Conservation (phyloP, 192 early-diverging fungal species). For the Geranomyces variabilis region DNA sequence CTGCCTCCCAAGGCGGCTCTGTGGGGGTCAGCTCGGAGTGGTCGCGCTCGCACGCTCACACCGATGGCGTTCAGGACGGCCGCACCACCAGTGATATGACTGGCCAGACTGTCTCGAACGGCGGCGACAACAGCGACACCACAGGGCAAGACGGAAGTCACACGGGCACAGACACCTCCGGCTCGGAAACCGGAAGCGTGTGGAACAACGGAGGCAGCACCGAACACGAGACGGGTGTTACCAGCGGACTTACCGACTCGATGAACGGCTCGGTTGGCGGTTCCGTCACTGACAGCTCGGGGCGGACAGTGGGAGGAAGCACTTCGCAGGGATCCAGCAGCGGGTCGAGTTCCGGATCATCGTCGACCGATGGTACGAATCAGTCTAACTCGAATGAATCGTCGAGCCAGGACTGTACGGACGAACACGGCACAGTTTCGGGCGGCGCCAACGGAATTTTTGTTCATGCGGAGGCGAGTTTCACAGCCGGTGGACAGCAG, state of each 20-base stretch:
- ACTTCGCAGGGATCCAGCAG: not conserved
- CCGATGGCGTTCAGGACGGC: constrained; percentile 1
- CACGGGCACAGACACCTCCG: not conserved
- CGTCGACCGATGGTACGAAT: not conserved
- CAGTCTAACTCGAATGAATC: not conserved
- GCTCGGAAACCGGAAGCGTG: not conserved
- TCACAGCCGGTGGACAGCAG: constrained; percentile 8
- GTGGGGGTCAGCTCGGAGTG: not conserved
- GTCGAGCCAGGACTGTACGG: constrained; percentile 5
- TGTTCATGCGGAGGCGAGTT: not conserved
- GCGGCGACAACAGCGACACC: not conserved
- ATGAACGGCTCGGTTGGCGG: not conserved
- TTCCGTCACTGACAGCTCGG: not conserved
- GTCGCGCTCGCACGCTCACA: not conserved
- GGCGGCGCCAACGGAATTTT: not conserved
- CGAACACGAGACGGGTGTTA: not conserved
- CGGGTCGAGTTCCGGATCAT: not conserved
- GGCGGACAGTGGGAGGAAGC: not conserved
- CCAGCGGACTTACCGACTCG: constrained; percentile 1
- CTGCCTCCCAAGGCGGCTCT: constrained; percentile 4
- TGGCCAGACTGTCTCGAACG: not conserved
- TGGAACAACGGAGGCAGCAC: constrained; percentile 9
- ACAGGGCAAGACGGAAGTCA: not conserved
- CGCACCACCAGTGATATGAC: not conserved
- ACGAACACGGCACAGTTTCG: constrained; percentile 3